A percentile compares a stretch with the other conserved stretches of the same genome.
Evolutionary conservation across 306 rosid species (phyloP).

Genomic region (Gastrolobium villosum): DNA sequence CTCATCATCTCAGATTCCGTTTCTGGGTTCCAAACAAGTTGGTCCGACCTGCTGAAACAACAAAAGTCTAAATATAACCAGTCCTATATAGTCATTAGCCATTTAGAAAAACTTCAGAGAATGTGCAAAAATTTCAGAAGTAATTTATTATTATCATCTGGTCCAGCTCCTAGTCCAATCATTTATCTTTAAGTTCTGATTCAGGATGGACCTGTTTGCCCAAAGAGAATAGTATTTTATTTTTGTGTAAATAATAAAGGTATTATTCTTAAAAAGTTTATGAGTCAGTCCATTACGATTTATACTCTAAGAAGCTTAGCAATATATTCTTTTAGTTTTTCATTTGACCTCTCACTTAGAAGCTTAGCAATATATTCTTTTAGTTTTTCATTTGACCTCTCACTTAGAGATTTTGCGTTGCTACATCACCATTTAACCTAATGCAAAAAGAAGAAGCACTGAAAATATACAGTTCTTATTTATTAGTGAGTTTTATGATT

Average conservation of each 20-base stretch:
- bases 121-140: background rate
- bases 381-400: background rate
- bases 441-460: background rate
- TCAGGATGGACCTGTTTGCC: slow-evolving; percentile 27
- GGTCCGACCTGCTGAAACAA: no score
- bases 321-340: slow-evolving; percentile 1
- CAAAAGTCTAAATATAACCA: background rate
- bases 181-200: background rate
- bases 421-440: background rate
- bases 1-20: no score
- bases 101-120: background rate
- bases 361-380: background rate
- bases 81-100: slow-evolving; percentile 23
- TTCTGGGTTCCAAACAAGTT: no score
- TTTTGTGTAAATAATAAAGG: background rate
- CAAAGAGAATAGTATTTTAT: background rate
- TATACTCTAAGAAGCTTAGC: background rate
- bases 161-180: background rate
- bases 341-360: background rate
- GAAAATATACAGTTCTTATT: background rate
- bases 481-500: background rate
- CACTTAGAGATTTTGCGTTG: background rate
- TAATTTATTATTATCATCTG: background rate
- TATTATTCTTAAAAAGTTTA: background rate
- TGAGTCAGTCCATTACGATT: background rate